Evolutionary conservation across 2,329 filamentous ascomycete species (phyloP).

Genomic region (Daldinia sp.): DNA sequence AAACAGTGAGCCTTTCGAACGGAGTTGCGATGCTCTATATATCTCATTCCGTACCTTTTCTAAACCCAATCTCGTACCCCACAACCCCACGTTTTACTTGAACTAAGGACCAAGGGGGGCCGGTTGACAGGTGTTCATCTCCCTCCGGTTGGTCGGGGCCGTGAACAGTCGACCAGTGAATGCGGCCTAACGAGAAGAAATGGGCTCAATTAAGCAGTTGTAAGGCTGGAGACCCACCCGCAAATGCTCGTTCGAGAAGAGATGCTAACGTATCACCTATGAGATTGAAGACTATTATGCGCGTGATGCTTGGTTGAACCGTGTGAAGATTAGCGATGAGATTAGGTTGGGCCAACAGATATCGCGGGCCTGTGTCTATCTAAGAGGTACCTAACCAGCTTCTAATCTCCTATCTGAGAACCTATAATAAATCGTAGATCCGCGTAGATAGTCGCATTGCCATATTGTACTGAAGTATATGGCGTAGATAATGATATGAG

Average conservation of each 20-base stretch:
- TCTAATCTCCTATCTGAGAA: neutral
- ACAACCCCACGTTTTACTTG: conserved; percentile 45
- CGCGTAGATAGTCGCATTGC: neutral
- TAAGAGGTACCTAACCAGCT: neutral
- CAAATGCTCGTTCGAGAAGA: neutral
- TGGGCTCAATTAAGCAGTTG: conserved; percentile 11
- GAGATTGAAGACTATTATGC: neutral
- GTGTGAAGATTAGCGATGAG: neutral
- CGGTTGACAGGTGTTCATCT: conserved; percentile 46
- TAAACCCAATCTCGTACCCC: conserved; percentile 47
- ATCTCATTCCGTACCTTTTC: conserved; percentile 6
- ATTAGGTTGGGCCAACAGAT: neutral
- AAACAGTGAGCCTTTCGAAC: neutral
- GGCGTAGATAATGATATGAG: no score
- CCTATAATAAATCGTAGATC: neutral
- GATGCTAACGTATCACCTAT: conserved; percentile 5
- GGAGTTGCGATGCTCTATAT: conserved; percentile 28
- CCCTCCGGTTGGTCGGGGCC: conserved; percentile 44
- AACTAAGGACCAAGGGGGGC: conserved; percentile 15
- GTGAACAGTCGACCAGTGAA: conserved; percentile 26
- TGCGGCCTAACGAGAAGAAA: conserved; percentile 28
- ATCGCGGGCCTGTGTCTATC: neutral
- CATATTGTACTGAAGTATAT: neutral
- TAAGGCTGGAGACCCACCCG: conserved; percentile 22
- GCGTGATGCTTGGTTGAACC: neutral